These are phyloP conservation scores for Lophiostoma macrostomum DNA, from an alignment of 495 filamentous ascomycete species.

Conservation along the genomic window DNA sequence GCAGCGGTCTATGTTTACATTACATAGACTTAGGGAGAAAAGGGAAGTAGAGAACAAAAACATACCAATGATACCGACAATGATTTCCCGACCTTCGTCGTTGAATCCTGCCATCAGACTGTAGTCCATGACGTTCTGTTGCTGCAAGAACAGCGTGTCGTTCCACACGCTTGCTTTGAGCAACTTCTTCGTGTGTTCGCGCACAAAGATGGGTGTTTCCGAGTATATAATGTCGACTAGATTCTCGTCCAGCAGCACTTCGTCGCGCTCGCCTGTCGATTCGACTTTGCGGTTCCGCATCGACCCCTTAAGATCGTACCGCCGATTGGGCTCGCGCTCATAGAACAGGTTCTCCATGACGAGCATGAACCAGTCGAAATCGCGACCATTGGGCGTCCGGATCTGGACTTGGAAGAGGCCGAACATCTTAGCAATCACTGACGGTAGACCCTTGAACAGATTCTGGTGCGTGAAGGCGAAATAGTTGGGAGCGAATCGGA, in stretches of 20 bases:
- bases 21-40: no score
- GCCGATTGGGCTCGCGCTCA: slow-evolving; percentile 74
- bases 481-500: slow-evolving; percentile 92
- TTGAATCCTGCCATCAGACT: slow-evolving; percentile 97
- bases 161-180: slow-evolving; percentile 86
- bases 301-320: slow-evolving; percentile 96
- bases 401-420: slow-evolving; percentile 97
- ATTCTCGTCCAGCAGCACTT: slow-evolving; percentile 96
- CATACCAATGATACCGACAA: slow-evolving; percentile 83
- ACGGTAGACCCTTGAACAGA: slow-evolving; percentile 92
- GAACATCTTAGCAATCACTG: slow-evolving; percentile 98
- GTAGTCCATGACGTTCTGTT: slow-evolving; percentile 98
- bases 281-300: slow-evolving; percentile 98
- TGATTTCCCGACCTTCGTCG: slow-evolving; percentile 80
- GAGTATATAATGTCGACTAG: slow-evolving; percentile 97
- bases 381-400: slow-evolving; percentile 86
- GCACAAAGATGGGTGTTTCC: slow-evolving; percentile 88
- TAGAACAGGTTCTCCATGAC: slow-evolving; percentile 99
- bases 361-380: slow-evolving; percentile 91
- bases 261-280: slow-evolving; percentile 89
- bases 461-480: slow-evolving; percentile 96
- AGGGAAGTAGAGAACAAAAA: slow-evolving; percentile 2
- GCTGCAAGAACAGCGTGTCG: slow-evolving; percentile 87
- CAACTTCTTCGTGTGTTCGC: slow-evolving; percentile 89
- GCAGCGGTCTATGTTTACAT: no score